Conservation (phyloP, 768 basidiomycete genomes). For the Paxillus involutus region DNA sequence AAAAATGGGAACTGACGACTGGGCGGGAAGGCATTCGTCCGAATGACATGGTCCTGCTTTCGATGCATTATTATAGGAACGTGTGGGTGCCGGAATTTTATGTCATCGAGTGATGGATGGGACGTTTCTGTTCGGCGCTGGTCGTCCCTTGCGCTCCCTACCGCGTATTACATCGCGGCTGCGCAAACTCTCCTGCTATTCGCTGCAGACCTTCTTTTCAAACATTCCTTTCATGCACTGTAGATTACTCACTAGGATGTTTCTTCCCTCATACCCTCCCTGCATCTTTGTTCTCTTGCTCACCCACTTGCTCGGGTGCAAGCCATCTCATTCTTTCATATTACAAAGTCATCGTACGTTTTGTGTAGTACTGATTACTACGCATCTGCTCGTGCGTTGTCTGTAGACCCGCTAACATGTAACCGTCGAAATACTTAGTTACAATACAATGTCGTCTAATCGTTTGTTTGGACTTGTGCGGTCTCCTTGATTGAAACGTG, state of each 20-base stretch:
- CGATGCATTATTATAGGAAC: slow-evolving; percentile 27
- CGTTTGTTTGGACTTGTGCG: background rate
- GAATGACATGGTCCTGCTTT: slow-evolving; percentile 18
- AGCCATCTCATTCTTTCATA: too few relatives aligned
- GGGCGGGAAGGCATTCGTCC: slow-evolving; percentile 14
- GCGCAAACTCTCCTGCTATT: background rate
- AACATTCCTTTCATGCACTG: background rate
- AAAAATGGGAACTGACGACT: slow-evolving; percentile 20
- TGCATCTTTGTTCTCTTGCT: background rate
- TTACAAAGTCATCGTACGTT: too few relatives aligned
- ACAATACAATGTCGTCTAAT: slow-evolving; percentile 5
- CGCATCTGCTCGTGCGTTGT: background rate
- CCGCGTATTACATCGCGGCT: background rate
- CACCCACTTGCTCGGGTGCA: too few relatives aligned
- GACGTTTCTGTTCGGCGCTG: background rate
- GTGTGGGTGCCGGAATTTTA: slow-evolving; percentile 30
- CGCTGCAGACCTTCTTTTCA: background rate
- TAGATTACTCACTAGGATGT: background rate
- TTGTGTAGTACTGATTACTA: too few relatives aligned
- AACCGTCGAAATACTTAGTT: background rate
- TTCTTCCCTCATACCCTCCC: background rate
- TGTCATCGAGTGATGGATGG: slow-evolving; percentile 21
- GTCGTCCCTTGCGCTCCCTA: background rate
- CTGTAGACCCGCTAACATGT: background rate
- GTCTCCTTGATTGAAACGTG: background rate